Evolutionary conservation across 257 asterid genomes (phyloP), one percentile per base, ranked within the genome.

Genomic region (Solanum lignicaule): DNA sequence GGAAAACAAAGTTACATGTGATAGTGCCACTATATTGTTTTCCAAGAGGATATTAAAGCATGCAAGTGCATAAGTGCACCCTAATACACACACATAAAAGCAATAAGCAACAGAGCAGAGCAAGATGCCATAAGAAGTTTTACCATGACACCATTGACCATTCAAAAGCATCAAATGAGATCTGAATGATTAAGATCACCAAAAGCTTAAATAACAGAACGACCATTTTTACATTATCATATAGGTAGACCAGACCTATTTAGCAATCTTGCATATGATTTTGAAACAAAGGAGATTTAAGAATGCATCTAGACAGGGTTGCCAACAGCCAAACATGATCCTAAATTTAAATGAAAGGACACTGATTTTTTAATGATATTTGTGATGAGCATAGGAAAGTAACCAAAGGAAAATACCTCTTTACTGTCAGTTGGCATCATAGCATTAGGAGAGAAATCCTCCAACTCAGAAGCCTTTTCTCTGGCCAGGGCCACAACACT

Each of bases 401-500:
- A 83, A 83, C 41, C 87, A 81, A 52, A 74, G 79, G 88, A 69
- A 52, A 13, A 18, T 91, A 93, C 98, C 98, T 93, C 96, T 83
- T 89, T 88, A 71, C 87, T 89, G 86, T 88, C 95, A 88, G 79
- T 58, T 38, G 93, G 86, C 68, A 93, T 29, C 66, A 88, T 66
- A 83, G 92, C 85, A 16, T 25, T 48, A 36, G 98, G 95, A 20
- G 99, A 93, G 92, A 97, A 97, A 89, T 97, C 98, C 94, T 97
- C 99, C 89, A 97, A 88, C 89, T 97, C 99, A 84, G 96, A 94
- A 86, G 99, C 99, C 94, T 97, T 97, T 84, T 93, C 96, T 84
- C 98, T 93, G 90, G 99, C 98, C 90, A 97, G 98, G 83, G 94
- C 92, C 85, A 97, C 94, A 36, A 97, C 99, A 87, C 95, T 93